Conservation (phyloP, 1,139 yeast genomes). For the Eremothecium gossypii region DNA sequence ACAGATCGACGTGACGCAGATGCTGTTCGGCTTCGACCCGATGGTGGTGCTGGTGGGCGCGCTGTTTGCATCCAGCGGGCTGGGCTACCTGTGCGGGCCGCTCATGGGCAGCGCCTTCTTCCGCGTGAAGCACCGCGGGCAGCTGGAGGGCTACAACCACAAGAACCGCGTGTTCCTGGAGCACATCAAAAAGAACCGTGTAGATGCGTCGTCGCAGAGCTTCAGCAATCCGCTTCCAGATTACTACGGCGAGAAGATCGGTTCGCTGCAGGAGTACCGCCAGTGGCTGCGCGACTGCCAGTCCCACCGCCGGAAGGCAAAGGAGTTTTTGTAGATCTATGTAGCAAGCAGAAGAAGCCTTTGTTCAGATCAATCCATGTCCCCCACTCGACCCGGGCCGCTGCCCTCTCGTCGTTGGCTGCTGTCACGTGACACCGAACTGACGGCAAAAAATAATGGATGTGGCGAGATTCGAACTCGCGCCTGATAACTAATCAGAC, state of each 20-base stretch:
- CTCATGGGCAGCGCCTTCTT: constrained; percentile 65
- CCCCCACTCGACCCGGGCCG: neutral
- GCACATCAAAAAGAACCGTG: constrained; percentile 69
- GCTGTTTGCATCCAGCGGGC: constrained; percentile 57
- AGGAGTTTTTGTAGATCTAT: constrained; percentile 52
- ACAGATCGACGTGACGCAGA: constrained; percentile 76
- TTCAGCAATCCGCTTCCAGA: constrained; percentile 95
- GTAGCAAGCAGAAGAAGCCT: too few species aligned
- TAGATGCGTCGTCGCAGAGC: constrained; percentile 88
- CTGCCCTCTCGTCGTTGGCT: neutral
- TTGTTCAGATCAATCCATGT: neutral
- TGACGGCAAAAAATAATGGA: constrained; percentile 10
- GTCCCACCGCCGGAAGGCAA: constrained; percentile 77
- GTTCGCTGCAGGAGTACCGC: constrained; percentile 75
- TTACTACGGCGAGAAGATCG: constrained; percentile 93
- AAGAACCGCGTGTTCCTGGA: constrained; percentile 70
- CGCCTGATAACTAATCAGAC: constrained; percentile 23
- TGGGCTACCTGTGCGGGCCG: constrained; percentile 83
- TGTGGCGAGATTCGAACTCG: constrained; percentile 27
- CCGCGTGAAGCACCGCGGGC: constrained; percentile 42
- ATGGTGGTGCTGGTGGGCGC: constrained; percentile 64
- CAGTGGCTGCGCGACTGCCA: constrained; percentile 95
- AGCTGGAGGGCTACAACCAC: constrained; percentile 38
- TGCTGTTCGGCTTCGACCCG: constrained; percentile 80
- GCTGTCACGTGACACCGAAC: neutral